Conservation (phyloP, 495 filamentous ascomycete species). For the Pseudoneurospora amorphoporcata region DNA sequence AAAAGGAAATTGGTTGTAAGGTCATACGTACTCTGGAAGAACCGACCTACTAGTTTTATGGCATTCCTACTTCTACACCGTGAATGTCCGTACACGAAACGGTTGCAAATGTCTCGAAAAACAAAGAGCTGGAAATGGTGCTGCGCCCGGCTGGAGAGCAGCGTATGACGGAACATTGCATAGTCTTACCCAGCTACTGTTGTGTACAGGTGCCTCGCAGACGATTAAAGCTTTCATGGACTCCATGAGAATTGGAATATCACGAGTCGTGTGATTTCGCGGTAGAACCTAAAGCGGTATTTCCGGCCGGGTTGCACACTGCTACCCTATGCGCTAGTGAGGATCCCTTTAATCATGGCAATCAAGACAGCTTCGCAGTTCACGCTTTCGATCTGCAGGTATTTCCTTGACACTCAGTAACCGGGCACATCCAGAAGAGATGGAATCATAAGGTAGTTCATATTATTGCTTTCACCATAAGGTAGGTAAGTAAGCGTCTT, state of each 20-base stretch:
- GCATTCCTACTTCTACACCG: not conserved
- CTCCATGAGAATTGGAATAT: not conserved
- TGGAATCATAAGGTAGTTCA: not conserved
- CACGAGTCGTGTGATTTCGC: not conserved
- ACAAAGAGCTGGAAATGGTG: not conserved
- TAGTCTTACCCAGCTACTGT: not conserved
- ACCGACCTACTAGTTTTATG: not conserved
- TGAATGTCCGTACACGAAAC: not conserved
- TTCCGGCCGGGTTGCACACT: not conserved
- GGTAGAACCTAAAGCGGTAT: not conserved
- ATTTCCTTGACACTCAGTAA: not conserved
- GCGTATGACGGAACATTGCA: not conserved
- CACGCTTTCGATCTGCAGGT: not conserved
- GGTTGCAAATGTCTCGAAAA: not conserved
- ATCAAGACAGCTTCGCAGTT: not conserved
- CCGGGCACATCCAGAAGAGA: not conserved
- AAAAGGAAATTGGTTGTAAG: not conserved
- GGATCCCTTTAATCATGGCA: not conserved
- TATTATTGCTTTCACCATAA: not conserved
- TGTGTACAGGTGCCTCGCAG: not conserved
- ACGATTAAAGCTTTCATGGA: not conserved
- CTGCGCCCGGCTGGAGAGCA: not conserved
- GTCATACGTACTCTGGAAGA: not conserved
- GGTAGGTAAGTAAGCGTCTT: not conserved
- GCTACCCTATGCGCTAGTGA: not conserved